Evolutionary conservation across 495 filamentous ascomycete genomes (phyloP).

Genomic region (Aspergillus egyptiacus): DNA sequence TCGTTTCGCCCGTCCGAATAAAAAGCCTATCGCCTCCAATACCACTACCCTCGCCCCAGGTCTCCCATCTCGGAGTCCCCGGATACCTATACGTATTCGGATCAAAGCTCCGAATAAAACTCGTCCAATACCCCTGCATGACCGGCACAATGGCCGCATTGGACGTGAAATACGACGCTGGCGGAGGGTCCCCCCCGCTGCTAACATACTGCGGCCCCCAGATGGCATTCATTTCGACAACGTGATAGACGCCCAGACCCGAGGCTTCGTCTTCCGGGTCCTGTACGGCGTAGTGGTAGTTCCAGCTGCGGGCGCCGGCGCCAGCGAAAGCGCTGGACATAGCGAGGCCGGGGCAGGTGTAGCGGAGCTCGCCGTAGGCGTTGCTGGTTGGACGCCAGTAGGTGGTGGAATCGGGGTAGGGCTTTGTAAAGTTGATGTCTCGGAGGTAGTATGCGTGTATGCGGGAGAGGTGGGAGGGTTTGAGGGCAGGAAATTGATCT

Average conservation of each 20-base stretch:
- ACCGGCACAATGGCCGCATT: slow-evolving; percentile 50
- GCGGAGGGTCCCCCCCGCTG: slow-evolving; percentile 31
- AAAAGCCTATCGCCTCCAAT: slow-evolving; percentile 40
- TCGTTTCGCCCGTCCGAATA: slow-evolving; percentile 50
- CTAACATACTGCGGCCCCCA: slow-evolving; percentile 48
- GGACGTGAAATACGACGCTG: slow-evolving; percentile 47
- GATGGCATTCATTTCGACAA: slow-evolving; percentile 55
- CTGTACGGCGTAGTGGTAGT: slow-evolving; percentile 62
- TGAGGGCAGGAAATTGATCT: slow-evolving; percentile 58
- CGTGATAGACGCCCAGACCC: slow-evolving; percentile 58
- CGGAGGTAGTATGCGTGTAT: slow-evolving; percentile 58
- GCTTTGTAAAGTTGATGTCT: slow-evolving; percentile 24
- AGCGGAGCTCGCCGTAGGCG: slow-evolving; percentile 69
- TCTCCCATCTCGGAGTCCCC: slow-evolving; percentile 45
- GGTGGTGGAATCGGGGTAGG: slow-evolving; percentile 39
- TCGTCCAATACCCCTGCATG: slow-evolving; percentile 63
- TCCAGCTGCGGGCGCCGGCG: slow-evolving; percentile 43
- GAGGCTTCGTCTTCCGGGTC: slow-evolving; percentile 40
- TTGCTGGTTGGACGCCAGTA: slow-evolving; percentile 57
- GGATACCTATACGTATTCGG: slow-evolving; percentile 50
- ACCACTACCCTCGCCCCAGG: slow-evolving; percentile 31
- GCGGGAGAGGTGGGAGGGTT: slow-evolving; percentile 40
- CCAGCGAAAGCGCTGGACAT: slow-evolving; percentile 42
- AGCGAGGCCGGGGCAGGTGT: slow-evolving; percentile 61
- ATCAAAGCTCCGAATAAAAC: slow-evolving; percentile 58